Evolutionary conservation across 768 basidiomycete genomes (phyloP), one percentile per base, ranked within the genome.

Genomic region (Leucosporidium yakuticum): DNA sequence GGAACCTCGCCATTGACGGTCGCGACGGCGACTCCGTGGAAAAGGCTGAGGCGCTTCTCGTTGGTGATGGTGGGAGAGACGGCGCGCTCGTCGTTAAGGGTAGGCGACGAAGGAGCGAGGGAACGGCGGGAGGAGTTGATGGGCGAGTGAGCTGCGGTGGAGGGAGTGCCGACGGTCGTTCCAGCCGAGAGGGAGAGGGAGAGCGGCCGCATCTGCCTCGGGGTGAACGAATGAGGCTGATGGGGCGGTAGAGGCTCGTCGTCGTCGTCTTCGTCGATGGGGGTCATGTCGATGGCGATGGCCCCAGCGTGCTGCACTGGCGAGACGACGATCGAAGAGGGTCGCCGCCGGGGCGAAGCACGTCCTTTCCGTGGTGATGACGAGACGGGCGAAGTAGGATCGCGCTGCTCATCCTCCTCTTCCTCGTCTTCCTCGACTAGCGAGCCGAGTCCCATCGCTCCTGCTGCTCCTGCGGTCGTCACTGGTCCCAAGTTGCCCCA

Each of bases 391-490:
- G 65, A 21, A 62, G 57, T 5, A 50, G 34, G 48, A 57, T 68
- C 64, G 44, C 29, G 25, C 61, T 54, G 49, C 29, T 74, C 77
- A 1, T 79, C 78, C 4, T 88, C 88, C 31, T 91, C 90, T 51
- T 91, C 91, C 60, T 93, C 90, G 62, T 91, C 90, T 64, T 92
- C 89, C 75, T 90, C 91, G 75, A 91, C 90, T 39, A 92, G 80
- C 34, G 91, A 70, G 17, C 74, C 75, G 2, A 76, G 57, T 56
- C 71, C 69, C 63, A 67, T 67, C 48, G 73, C 72, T 23, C 74
- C 72, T 60, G 69, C 67, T 34, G 68, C 72, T 17, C 72, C 68
- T n/a, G 55, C 62, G 11, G 44, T 25, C 11, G 62, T 39, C 8
- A 71, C 65, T 0, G 62, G 49, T 21, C 59, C 50, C 4, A 60